Conservation (phyloP, 2,329 filamentous ascomycete genomes). For the Grosmannia clavigera region DNA sequence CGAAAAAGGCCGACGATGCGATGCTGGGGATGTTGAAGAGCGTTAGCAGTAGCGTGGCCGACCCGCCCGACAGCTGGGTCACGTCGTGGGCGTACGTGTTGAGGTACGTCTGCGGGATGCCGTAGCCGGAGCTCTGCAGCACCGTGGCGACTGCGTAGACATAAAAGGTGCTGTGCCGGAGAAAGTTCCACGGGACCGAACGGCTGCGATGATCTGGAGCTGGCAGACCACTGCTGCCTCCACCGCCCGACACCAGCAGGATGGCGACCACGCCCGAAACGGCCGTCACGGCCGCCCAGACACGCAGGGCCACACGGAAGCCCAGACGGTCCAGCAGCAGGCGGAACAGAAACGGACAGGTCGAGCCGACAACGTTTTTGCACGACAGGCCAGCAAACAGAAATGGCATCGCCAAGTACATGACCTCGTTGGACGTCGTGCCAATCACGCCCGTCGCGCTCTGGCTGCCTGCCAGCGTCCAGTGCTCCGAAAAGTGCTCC, state of each 20-base stretch:
- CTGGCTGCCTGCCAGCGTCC: not conserved
- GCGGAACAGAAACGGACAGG: slow-evolving; percentile 1
- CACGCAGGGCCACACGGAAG: not conserved
- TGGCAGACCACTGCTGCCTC: not conserved
- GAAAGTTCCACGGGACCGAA: not conserved
- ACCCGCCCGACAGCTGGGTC: not conserved
- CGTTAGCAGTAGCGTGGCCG: slow-evolving; percentile 1
- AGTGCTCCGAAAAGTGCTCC: not conserved
- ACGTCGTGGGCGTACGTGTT: not conserved
- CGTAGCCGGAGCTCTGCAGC: slow-evolving; percentile 3
- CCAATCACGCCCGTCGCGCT: slow-evolving; percentile 2
- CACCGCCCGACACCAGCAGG: not conserved
- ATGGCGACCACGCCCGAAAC: not conserved
- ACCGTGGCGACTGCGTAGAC: slow-evolving; percentile 1
- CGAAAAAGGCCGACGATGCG: slow-evolving; percentile 1
- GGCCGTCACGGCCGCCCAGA: slow-evolving; percentile 8
- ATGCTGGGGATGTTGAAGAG: slow-evolving; percentile 3
- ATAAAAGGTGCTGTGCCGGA: slow-evolving; percentile 1
- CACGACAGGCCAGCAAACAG: slow-evolving; percentile 3
- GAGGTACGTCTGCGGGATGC: slow-evolving; percentile 3
- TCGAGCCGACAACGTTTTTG: slow-evolving; percentile 4
- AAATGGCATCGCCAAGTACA: slow-evolving; percentile 5
- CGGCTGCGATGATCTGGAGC: not conserved
- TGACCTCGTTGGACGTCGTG: slow-evolving; percentile 5
- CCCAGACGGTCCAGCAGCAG: not conserved